Evolutionary conservation across 108 stramenopile species (phyloP).

Genomic region (Cyclotella choctawhatcheeana): DNA sequence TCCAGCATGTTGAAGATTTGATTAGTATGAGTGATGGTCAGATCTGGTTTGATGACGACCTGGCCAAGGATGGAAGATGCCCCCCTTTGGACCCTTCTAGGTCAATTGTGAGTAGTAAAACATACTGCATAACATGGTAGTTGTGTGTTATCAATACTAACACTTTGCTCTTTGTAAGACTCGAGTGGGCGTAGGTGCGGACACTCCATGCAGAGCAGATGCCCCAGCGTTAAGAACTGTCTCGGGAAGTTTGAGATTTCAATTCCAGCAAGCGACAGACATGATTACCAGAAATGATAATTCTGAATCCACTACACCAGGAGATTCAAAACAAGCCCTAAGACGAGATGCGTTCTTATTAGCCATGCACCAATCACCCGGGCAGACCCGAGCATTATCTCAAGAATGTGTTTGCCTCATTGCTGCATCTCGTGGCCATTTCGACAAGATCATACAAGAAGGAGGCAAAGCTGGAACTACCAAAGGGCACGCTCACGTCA

Average conservation of each 20-base stretch:
- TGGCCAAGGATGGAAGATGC: constrained; percentile 56
- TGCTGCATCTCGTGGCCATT: constrained; percentile 76
- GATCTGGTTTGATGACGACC: constrained; percentile 73
- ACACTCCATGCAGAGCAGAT: constrained; percentile 87
- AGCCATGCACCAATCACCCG: constrained; percentile 84
- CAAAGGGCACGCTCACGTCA: constrained; percentile 56
- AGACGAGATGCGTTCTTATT: constrained; percentile 70
- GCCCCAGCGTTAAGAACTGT: constrained; percentile 83
- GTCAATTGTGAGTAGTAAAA: constrained; percentile 52
- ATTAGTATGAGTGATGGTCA: constrained; percentile 94
- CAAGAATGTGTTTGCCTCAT: constrained; percentile 74
- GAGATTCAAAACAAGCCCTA: constrained; percentile 61
- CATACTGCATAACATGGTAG: too few relatives aligned
- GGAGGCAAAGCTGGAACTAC: constrained; percentile 67
- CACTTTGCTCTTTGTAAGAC: constrained; percentile 30
- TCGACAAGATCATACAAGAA: constrained; percentile 60
- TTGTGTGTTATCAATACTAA: too few relatives aligned
- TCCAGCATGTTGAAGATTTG: constrained; percentile 88
- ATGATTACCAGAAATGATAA: constrained; percentile 49
- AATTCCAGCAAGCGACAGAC: constrained; percentile 79
- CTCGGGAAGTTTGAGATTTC: constrained; percentile 79
- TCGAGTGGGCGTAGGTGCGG: constrained; percentile 87
- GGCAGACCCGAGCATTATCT: constrained; percentile 58
- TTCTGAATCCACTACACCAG: constrained; percentile 23
- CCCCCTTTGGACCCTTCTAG: constrained; percentile 86